Evolutionary conservation across 768 basidiomycete species (phyloP).

Genomic region (Amanita polypyramis): DNA sequence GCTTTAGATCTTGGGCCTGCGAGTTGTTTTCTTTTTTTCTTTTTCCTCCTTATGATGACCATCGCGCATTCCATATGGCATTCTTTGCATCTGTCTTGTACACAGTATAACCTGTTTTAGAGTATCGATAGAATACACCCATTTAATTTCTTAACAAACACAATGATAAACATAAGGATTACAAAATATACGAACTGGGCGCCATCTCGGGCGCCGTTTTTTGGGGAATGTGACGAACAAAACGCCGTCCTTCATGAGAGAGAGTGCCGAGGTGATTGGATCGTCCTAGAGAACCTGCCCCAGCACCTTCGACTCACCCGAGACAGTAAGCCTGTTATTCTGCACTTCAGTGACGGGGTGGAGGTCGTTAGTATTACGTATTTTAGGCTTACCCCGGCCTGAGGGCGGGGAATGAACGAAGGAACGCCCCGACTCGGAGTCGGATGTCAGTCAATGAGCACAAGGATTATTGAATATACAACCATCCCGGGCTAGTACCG

Average conservation of each 20-base stretch:
- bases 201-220: constrained; percentile 4
- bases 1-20: background rate
- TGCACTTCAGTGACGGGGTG: constrained; percentile 44
- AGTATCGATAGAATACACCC: too few species aligned
- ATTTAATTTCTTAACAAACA: too few species aligned
- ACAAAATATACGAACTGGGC: constrained; percentile 5
- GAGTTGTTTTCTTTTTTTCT: background rate
- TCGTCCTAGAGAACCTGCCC: constrained; percentile 32
- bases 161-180: background rate
- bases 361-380: too few species aligned
- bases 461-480: too few species aligned
- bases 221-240: constrained; percentile 9
- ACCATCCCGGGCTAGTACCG: too few species aligned
- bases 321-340: constrained; percentile 37
- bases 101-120: background rate
- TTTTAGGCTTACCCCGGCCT: constrained; percentile 37
- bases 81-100: too few species aligned
- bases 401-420: constrained; percentile 50
- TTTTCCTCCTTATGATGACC: too few species aligned
- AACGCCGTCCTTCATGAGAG: constrained; percentile 4
- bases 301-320: constrained; percentile 34
- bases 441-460: too few species aligned
- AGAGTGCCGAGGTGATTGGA: constrained; percentile 41
- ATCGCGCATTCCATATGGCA: too few species aligned
- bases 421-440: too few species aligned